Percentiles rank a stretch among this genome's conserved stretches.
These are phyloP conservation scores for Stephania yunnanensis DNA, from an alignment of 164 flowering plant genomes.

Conservation along the genomic window DNA sequence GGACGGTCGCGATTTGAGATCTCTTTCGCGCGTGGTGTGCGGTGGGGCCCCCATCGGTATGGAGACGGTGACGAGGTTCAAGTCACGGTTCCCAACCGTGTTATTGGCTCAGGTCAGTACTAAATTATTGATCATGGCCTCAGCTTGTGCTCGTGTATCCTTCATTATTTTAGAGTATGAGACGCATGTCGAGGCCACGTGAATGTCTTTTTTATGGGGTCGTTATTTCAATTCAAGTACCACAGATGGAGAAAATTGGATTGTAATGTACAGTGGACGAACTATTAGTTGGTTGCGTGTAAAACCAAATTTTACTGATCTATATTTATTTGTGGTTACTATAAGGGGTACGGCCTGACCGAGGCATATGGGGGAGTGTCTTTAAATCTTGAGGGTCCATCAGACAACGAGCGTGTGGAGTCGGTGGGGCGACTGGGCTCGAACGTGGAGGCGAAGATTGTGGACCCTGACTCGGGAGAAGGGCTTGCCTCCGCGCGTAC, in stretches of 20 bases:
- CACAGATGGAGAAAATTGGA: no score
- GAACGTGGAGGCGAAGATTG: not conserved
- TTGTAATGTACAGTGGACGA: no score
- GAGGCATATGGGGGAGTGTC: not conserved
- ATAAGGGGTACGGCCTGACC: not conserved
- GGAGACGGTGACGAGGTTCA: constrained; percentile 52
- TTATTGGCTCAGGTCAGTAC: constrained; percentile 16
- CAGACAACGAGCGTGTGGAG: not conserved
- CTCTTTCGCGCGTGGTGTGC: constrained; percentile 39
- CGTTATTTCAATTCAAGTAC: no score
- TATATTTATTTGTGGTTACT: not conserved
- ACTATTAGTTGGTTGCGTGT: no score
- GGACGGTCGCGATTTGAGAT: constrained; percentile 46
- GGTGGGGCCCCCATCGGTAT: constrained; percentile 89
- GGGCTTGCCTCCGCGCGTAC: constrained; percentile 24
- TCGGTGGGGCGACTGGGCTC: not conserved
- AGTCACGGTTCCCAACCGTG: constrained; percentile 35
- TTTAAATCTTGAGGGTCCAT: not conserved
- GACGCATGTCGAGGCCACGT: no score
- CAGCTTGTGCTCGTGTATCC: no score
- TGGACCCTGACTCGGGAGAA: not conserved
- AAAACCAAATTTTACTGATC: not conserved
- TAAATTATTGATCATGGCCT: no score
- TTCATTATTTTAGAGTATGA: no score
- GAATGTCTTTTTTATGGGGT: no score